Evolutionary conservation across 768 basidiomycete species (phyloP), one percentile per base, ranked within the genome.

Genomic region (Coprinopsis marcescibilis): DNA sequence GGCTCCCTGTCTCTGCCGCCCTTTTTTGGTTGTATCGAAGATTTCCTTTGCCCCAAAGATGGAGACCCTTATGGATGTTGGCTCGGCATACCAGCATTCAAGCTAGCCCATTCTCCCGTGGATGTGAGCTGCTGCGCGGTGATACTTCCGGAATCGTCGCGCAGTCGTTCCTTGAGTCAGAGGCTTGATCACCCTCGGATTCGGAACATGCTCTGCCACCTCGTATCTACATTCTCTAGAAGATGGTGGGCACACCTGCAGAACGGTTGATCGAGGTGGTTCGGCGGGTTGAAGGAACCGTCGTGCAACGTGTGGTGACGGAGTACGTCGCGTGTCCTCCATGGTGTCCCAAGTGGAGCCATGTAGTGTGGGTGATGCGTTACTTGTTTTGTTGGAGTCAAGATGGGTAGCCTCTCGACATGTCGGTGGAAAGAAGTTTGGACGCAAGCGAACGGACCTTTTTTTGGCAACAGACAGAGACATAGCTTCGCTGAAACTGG

Each of bases 1-100:
- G 64, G 68, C 66, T 67, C 55, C 58, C 61, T 71, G 73, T 75
- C 72, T 71, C 67, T 73, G 65, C n/a, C n/a, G n/a, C n/a, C n/a
- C n/a, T n/a, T n/a, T n/a, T n/a, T n/a, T n/a, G n/a, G n/a, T n/a
- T n/a, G n/a, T n/a, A n/a, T n/a, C n/a, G n/a, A n/a, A n/a, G n/a
- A n/a, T n/a, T n/a, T n/a, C n/a, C n/a, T n/a, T n/a, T n/a, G n/a
- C n/a, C n/a, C n/a, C n/a, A n/a, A n/a, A n/a, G n/a, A n/a, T n/a
- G n/a, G n/a, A n/a, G n/a, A 40, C 11, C 17, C 35, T 17, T 36
- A 6, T 36, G 35, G 35, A 36, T 7, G 7, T 7, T 36, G 7
- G 35, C 19, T 17, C 15, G 29, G 29, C n/a, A n/a, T n/a, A n/a
- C n/a, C n/a, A n/a, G n/a, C n/a, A n/a, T n/a, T n/a, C n/a, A n/a